Base-by-base conservation (phyloP, 2,329 filamentous ascomycete species). In the Phaeoacremonium minimum region DNA sequence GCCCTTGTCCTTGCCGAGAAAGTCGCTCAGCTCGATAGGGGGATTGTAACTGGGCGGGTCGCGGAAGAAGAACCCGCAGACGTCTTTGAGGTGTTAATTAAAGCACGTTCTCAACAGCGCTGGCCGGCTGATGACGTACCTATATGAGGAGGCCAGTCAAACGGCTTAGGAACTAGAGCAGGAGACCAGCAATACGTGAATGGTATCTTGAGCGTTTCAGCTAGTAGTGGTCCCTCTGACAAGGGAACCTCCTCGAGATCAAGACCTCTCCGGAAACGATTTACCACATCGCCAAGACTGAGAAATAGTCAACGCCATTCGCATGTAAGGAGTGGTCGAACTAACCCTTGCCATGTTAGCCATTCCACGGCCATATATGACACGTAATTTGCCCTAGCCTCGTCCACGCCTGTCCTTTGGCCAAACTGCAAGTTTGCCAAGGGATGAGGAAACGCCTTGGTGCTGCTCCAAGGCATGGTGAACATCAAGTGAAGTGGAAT, bases 161-260 rank as follows among this genome's bases (percentile, higher is more conserved):
- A 73, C 0, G 87, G 56, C 33, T 59, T 58, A 2, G 56, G 54
- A 2, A 57, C 85, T 33, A 93, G 63, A 1, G 84, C 76, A 0
- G 86, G 84, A 1, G 86, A 90, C 89, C 90, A 96, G 60, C 89
- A 93, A 54, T 96, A 97, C 0, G 90, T 95, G 49, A 87, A 87
- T 1, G 90, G 88, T 13, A 96, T 75, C 32, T 76, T 77, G 19
- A 96, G 66, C 19, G 87, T 79, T 30, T 77, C 80, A 12, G 93
- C 66, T 55, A 95, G 75, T 4, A 85, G 86, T 7, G 90, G 88
- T 4, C 86, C 90, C 75, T 85, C 91, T 33, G 94, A 81, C 7
- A 87, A 67, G 42, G 85, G 88, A 29, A 96, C 71, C 0, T 83
- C 76, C 30, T 93, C 85, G 1, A 96, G 66, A 18, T 85, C 83